Conservation (phyloP, 495 filamentous ascomycete species). For the Neurospora sp. region DNA sequence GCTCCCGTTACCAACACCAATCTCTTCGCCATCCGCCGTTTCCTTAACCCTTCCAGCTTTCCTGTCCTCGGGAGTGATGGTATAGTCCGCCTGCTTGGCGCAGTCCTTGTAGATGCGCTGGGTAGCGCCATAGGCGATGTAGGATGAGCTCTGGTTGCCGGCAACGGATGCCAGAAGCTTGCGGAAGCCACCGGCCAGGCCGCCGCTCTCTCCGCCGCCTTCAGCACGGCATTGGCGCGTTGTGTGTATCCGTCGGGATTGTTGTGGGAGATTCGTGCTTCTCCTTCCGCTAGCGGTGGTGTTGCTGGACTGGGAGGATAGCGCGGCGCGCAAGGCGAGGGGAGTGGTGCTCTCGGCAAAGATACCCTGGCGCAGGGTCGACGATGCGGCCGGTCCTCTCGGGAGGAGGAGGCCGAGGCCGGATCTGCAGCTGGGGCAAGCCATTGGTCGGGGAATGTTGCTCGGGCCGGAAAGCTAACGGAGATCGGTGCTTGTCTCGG, state of each 20-base stretch:
- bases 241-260: slow-evolving; percentile 1
- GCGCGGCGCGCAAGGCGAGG: neutral
- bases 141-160: slow-evolving; percentile 8
- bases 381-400: slow-evolving; percentile 5
- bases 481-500: neutral
- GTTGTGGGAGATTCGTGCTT: neutral
- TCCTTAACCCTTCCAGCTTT: slow-evolving; percentile 49
- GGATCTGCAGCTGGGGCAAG: slow-evolving; percentile 17
- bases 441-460: slow-evolving; percentile 12
- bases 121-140: slow-evolving; percentile 46
- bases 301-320: neutral
- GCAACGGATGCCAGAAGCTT: neutral
- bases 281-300: neutral
- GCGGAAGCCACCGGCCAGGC: neutral
- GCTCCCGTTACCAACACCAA: slow-evolving; percentile 60
- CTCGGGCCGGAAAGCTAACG: neutral
- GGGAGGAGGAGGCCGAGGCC: slow-evolving; percentile 8
- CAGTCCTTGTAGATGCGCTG: slow-evolving; percentile 72
- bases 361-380: slow-evolving; percentile 3
- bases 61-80: slow-evolving; percentile 46
- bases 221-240: slow-evolving; percentile 1
- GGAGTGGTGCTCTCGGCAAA: neutral
- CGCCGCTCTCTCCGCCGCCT: neutral
- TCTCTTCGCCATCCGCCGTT: slow-evolving; percentile 62
- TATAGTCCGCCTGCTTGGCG: slow-evolving; percentile 64